Base-by-base conservation (phyloP, 768 basidiomycete genomes). In the Rickenella mellea region DNA sequence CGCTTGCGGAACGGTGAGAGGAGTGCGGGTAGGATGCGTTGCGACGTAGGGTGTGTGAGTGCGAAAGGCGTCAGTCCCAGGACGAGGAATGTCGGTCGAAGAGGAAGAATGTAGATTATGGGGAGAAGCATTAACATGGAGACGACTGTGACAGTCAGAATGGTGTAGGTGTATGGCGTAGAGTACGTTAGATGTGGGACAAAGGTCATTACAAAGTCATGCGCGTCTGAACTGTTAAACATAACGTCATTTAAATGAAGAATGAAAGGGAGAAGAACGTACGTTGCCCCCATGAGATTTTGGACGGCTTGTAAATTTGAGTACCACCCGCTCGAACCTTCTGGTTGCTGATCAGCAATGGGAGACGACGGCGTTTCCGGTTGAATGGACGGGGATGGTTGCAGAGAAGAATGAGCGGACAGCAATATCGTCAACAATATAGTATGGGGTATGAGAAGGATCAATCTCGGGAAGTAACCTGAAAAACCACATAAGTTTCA, bases 261-360 rank as follows among this genome's bases (percentile, higher is more conserved):
- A n/a, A 17, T 51, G 7, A 27, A 38, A 19, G 41, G 32, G 24
- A 12, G 31, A n/a, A 41, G 36, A 63, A 24, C 84, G 49, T 60
- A 90, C 85, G 80, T 63, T 6, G 73, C 63, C 5, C 88, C 89
- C 89, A 93, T 92, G 24, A 93, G 72, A 50, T 93, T 93, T 56
- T 93, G 91, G 22, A 93, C 84, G 1, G 72, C 89, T 61, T 92
- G 89, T 2, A 93, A 64, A 48, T 92, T 94, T 12, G 84, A 82
- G 46, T 83, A 81, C 80, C 87, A 92, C 44, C 86, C 83, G 0
- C 79, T 71, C 9, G 77, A 74, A 3, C 79, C 82, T 51, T 89
- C 84, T 3, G 70, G 53, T 1, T 68, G 53, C 15, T 64, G 31
- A 29, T 40, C 61, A 12, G 64, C 55, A 7, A 62, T 63, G 0